Evolutionary conservation across 1,139 yeast species (phyloP).

Genomic region (Kodamaea derodonti): DNA sequence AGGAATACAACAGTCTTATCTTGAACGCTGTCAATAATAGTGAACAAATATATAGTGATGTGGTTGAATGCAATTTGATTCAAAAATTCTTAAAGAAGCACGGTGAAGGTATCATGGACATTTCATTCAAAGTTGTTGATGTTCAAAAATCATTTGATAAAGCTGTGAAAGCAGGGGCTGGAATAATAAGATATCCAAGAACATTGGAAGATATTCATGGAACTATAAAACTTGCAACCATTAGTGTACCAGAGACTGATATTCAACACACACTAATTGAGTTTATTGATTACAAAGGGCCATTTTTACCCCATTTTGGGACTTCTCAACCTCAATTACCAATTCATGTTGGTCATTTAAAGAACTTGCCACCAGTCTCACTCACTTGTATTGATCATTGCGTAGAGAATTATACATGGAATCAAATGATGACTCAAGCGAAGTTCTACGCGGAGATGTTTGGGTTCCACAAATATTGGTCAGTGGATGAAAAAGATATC

Average conservation of each 20-base stretch:
- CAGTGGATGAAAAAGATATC: conserved; percentile 75
- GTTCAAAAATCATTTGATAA: conserved; percentile 39
- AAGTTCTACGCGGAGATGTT: conserved; percentile 55
- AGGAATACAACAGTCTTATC: conserved; percentile 12
- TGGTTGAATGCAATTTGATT: conserved; percentile 24
- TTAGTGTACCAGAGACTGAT: conserved; percentile 58
- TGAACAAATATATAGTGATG: conserved; percentile 14
- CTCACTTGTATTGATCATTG: conserved; percentile 63
- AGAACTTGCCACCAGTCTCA: conserved; percentile 29
- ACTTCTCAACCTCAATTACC: conserved; percentile 5
- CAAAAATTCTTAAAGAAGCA: conserved; percentile 50
- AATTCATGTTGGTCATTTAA: conserved; percentile 6
- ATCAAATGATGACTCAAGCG: conserved; percentile 57
- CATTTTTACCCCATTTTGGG: conserved; percentile 57
- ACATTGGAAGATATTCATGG: conserved; percentile 46
- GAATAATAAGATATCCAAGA: conserved; percentile 40
- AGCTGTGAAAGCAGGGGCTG: conserved; percentile 57
- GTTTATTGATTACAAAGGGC: conserved; percentile 40
- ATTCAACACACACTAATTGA: conserved; percentile 67
- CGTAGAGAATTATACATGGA: conserved; percentile 76
- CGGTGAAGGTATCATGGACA: conserved; percentile 76
- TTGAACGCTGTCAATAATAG: conserved; percentile 17
- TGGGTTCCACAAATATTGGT: conserved; percentile 79
- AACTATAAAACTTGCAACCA: conserved; percentile 47
- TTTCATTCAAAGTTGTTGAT: conserved; percentile 56